Base-by-base conservation (phyloP, 2,329 filamentous ascomycete genomes). In the Trichoderma breve region DNA sequence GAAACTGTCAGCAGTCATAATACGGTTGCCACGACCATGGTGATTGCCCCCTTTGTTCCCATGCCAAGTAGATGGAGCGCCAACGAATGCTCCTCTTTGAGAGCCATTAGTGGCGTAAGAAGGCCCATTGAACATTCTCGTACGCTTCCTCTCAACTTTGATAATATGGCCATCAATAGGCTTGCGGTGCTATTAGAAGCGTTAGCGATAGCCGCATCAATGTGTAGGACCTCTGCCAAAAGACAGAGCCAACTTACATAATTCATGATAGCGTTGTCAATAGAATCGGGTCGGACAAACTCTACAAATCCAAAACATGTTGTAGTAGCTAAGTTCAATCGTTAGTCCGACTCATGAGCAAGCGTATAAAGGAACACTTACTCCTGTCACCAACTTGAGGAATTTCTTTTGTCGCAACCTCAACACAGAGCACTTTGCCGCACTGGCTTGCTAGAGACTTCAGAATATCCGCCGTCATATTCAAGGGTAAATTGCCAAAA, bases 401-500 rank as follows among this genome's bases (percentile, higher is more conserved):
- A 9, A 78, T 72, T 15, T 72, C 43, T 57, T 78, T 78, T n/a
- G 74, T 75, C 43, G 76, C 75, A 9, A 79, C 57, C 2, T 77
- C 73, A 3, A 75, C 77, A 8, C 80, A 75, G 14, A 79, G 18
- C 36, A 87, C 79, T 1, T 76, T 73, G 24, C 85, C 85, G 65
- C 80, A 83, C 1, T 74, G 73, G n/a, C 78, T 75, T 47, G 83
- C 83, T 11, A 85, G 69, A 2, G 77, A 74, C 4, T 76, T 74
- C 28, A 88, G 74, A 53, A 82, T 77, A 0, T 77, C 76, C 32
- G 84, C 80, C 0, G 78, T 80, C 61, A 80, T 78, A 43, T 79
- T 75, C 4, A 75, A 47, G 3, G 86, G 84, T 7, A 88, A 76
- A 43, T 82, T 83, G 4, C 84, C 84, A 67, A 88, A 79, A 71